phyloP scores from a whole-genome alignment of 2,329 filamentous ascomycete species.

The Cercospora sp. region DNA sequence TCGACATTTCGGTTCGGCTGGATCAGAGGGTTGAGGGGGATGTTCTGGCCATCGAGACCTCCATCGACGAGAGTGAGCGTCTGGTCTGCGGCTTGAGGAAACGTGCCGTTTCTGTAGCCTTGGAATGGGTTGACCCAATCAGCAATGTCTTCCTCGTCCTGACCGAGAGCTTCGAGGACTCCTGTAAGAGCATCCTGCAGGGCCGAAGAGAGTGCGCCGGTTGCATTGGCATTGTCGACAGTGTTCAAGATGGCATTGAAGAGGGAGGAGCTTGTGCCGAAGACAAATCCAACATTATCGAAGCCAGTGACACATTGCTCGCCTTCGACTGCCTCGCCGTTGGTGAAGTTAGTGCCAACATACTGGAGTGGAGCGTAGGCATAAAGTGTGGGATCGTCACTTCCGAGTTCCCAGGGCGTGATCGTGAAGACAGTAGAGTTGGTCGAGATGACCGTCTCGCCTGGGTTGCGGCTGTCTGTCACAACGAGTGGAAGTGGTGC shows the following conservation, averaged over 20 bases:
- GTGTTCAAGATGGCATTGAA: conserved; percentile 77
- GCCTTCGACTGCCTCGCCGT: conserved; percentile 56
- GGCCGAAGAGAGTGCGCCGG: conserved; percentile 37
- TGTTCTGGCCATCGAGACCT: conserved; percentile 75
- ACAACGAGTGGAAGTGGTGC: conserved; percentile 74
- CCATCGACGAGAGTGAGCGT: conserved; percentile 75
- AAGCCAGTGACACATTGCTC: conserved; percentile 73
- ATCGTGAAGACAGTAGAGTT: conserved; percentile 78
- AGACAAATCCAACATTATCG: conserved; percentile 78
- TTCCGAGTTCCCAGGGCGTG: conserved; percentile 77
- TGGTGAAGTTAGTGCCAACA: conserved; percentile 70
- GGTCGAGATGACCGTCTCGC: conserved; percentile 61
- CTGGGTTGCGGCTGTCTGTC: conserved; percentile 65
- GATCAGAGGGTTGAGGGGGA: conserved; percentile 75
- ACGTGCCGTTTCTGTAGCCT: conserved; percentile 60
- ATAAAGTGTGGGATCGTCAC: conserved; percentile 70
- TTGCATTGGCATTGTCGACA: conserved; percentile 54
- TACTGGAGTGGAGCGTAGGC: conserved; percentile 72
- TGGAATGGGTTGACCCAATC: conserved; percentile 79
- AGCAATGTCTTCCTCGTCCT: conserved; percentile 70
- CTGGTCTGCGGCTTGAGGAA: conserved; percentile 55
- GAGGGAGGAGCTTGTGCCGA: conserved; percentile 81
- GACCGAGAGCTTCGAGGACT: conserved; percentile 58
- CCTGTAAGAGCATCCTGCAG: conserved; percentile 55
- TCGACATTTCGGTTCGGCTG: conserved; percentile 72